phyloP scores from a whole-genome alignment of 805 yeast species.

The Phaffomyces opuntiae region DNA sequence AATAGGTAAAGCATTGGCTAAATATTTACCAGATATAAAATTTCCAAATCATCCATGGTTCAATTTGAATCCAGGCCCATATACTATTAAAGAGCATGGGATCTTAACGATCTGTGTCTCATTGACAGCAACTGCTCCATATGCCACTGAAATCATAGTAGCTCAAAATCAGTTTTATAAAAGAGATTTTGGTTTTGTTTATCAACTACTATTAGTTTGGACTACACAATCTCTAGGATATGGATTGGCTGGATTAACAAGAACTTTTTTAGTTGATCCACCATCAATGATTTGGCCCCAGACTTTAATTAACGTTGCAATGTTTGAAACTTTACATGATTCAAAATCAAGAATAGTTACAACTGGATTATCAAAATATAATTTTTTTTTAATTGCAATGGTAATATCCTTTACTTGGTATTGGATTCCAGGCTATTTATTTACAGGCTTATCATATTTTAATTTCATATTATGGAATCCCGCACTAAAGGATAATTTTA shows the following conservation, averaged over 20 bases:
- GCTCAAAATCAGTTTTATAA: constrained; percentile 41
- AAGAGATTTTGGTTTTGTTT: constrained; percentile 38
- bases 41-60: constrained; percentile 25
- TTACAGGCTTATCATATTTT: constrained; percentile 53
- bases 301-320: constrained; percentile 49
- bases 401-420: constrained; percentile 45
- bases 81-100: constrained; percentile 48
- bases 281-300: constrained; percentile 61
- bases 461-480: constrained; percentile 34
- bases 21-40: constrained; percentile 32
- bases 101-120: constrained; percentile 42
- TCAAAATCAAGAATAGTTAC: constrained; percentile 25
- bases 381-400: constrained; percentile 39
- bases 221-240: constrained; percentile 61
- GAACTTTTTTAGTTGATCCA: constrained; percentile 53
- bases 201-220: constrained; percentile 42
- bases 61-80: constrained; percentile 44
- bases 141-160: constrained; percentile 49
- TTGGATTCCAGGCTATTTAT: constrained; percentile 63
- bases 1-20: constrained; percentile 42
- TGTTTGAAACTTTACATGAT: constrained; percentile 44
- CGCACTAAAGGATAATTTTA: constrained; percentile 39
- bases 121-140: constrained; percentile 37
- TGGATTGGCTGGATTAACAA: constrained; percentile 55
- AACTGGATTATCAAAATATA: constrained; percentile 49